Evolutionary conservation across 176 grass and related monocot genomes (phyloP).

Genomic region (Musa schizocarpa): DNA sequence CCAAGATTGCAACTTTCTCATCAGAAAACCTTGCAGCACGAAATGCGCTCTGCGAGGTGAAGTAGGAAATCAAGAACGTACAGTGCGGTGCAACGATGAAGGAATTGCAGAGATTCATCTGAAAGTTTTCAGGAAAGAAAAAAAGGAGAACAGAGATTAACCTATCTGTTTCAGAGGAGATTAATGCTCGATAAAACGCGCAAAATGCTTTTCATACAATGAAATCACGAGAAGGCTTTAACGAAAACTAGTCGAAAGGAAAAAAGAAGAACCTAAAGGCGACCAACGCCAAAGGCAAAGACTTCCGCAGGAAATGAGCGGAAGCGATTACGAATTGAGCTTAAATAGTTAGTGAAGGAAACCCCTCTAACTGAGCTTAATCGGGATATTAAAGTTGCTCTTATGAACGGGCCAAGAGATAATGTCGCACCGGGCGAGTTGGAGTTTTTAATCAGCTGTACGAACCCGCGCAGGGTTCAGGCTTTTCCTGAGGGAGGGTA

Average conservation of each 20-base stretch:
- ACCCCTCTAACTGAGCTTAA: neutral
- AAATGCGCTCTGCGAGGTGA: neutral
- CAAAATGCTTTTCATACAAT: neutral
- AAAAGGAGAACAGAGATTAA: no score
- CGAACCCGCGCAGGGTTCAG: neutral
- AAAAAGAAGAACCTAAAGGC: neutral
- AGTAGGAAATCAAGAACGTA: no score
- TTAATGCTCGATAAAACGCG: neutral
- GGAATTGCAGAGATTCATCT: no score
- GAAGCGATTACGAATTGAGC: neutral
- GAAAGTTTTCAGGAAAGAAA: no score
- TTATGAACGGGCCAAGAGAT: neutral
- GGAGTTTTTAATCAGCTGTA: neutral
- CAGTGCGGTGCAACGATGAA: no score
- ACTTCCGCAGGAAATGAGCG: neutral
- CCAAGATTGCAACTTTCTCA: neutral
- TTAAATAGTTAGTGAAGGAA: neutral
- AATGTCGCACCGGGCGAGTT: neutral
- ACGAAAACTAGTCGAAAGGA: neutral
- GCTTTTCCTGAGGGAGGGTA: neutral
- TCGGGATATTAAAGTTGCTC: neutral
- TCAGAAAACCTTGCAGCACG: neutral
- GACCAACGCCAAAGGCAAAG: neutral
- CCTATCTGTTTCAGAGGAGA: no score
- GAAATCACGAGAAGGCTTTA: neutral